A percentile compares a stretch with the other conserved stretches of the same genome.
These are phyloP conservation scores for Myxozyma nipponensis DNA, from an alignment of 805 yeast genomes.

Conservation along the genomic window DNA sequence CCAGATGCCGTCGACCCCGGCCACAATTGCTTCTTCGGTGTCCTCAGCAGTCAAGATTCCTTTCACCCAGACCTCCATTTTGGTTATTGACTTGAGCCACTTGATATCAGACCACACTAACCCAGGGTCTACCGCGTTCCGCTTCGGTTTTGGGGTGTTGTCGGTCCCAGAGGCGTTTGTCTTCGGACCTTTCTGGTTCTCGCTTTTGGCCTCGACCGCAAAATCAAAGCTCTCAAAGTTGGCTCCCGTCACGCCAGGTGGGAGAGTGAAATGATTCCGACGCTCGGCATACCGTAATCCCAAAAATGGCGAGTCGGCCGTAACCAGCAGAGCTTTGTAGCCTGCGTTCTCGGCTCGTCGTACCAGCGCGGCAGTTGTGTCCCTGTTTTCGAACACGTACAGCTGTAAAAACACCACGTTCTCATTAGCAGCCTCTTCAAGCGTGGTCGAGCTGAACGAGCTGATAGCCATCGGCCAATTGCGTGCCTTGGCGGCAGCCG, in stretches of 20 bases:
- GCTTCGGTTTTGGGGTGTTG: conserved; percentile 17
- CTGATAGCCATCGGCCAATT: conserved; percentile 31
- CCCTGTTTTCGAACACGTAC: conserved; percentile 31
- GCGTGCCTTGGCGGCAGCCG: conserved; percentile 30
- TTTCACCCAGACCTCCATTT: conserved; percentile 51
- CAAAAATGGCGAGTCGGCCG: conserved; percentile 53
- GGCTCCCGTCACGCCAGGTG: conserved; percentile 31
- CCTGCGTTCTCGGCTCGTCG: conserved; percentile 33
- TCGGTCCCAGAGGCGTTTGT: conserved; percentile 8
- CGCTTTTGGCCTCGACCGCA: conserved; percentile 20
- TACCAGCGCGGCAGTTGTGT: conserved; percentile 27
- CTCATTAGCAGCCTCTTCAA: conserved; percentile 26
- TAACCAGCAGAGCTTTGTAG: conserved; percentile 47
- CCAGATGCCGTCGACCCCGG: conserved; percentile 60
- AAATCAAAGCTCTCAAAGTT: conserved; percentile 28
- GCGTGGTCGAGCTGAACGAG: conserved; percentile 25
- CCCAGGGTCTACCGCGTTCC: conserved; percentile 26
- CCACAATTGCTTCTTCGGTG: conserved; percentile 53
- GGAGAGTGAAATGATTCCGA: conserved; percentile 31
- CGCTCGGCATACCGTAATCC: conserved; percentile 53
- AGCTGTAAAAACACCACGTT: conserved; percentile 27
- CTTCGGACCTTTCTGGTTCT: conserved; percentile 15
- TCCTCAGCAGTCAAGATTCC: conserved; percentile 70
- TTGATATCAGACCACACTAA: conserved; percentile 30
- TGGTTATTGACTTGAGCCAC: conserved; percentile 36